Percentiles rank a stretch among this genome's conserved stretches.
These are phyloP conservation scores for Ceratobasidium papillatum DNA, from an alignment of 1,284 basidiomycete genomes.

Conservation along the genomic window DNA sequence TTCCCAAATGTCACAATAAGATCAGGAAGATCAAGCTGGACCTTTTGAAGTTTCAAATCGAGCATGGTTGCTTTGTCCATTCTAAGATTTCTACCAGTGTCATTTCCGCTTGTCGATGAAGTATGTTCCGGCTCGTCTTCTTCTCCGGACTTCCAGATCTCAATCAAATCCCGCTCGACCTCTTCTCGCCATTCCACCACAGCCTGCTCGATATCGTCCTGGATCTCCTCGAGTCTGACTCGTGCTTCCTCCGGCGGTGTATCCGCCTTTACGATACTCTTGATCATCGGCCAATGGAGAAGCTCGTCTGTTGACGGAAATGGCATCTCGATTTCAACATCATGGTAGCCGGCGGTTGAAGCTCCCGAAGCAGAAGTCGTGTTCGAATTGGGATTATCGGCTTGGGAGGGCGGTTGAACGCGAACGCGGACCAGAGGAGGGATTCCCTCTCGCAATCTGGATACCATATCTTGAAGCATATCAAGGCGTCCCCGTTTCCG, in stretches of 20 bases:
- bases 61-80: neutral
- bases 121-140: neutral
- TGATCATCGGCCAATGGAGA: neutral
- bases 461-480: neutral
- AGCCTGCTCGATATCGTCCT: neutral
- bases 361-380: neutral
- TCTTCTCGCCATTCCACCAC: neutral
- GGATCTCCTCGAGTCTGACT: neutral
- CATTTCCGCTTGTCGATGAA: neutral
- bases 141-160: neutral
- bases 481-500: neutral
- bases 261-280: neutral
- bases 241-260: neutral
- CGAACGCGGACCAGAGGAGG: neutral
- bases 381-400: neutral
- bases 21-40: neutral
- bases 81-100: neutral
- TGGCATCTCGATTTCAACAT: neutral
- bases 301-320: neutral
- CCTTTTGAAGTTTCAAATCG: neutral
- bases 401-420: neutral
- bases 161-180: neutral
- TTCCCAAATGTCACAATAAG: neutral
- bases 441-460: neutral
- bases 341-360: neutral